A percentile compares a stretch with the other conserved stretches of the same genome.
phyloP scores from a whole-genome alignment of 176 grass and related monocot genomes.

The Triticum monococcum region DNA sequence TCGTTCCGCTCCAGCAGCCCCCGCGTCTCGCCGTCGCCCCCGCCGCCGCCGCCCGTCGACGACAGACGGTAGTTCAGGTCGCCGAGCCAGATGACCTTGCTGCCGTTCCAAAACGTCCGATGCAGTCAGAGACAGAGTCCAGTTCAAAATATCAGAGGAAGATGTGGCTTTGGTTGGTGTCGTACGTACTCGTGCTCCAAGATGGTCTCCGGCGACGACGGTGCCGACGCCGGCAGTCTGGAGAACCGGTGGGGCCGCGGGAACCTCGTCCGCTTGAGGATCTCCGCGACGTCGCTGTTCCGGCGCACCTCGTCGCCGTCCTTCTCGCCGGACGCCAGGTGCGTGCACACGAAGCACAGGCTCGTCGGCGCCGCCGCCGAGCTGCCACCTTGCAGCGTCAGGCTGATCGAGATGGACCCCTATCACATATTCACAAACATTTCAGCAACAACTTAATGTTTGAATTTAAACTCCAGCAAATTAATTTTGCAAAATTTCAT shows the following conservation, averaged over 20 bases:
- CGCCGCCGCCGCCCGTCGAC: neutral
- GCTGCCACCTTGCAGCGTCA: conserved; percentile 47
- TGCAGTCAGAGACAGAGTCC: neutral
- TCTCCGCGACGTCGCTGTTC: conserved; percentile 76
- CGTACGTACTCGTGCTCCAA: conserved; percentile 76
- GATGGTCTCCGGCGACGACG: conserved; percentile 62
- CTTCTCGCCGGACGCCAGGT: conserved; percentile 88
- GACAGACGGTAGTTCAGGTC: conserved; percentile 84
- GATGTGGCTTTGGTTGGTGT: neutral
- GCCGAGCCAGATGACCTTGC: conserved; percentile 85
- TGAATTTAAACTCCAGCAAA: neutral
- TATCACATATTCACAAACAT: neutral
- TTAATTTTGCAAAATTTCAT: no score
- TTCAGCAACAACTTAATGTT: neutral
- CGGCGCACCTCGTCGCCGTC: conserved; percentile 77
- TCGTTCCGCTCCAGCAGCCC: conserved; percentile 53
- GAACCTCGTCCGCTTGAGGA: conserved; percentile 76
- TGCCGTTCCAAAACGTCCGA: neutral
- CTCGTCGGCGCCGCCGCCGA: neutral
- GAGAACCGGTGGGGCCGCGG: conserved; percentile 6
- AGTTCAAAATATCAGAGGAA: neutral
- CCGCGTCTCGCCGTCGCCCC: neutral
- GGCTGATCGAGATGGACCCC: conserved; percentile 89
- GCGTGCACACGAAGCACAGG: conserved; percentile 92
- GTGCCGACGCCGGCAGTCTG: neutral